Evolutionary conservation across 1,139 yeast species (phyloP), one percentile per base, ranked within the genome.

Genomic region (Lodderomyces margitis): DNA sequence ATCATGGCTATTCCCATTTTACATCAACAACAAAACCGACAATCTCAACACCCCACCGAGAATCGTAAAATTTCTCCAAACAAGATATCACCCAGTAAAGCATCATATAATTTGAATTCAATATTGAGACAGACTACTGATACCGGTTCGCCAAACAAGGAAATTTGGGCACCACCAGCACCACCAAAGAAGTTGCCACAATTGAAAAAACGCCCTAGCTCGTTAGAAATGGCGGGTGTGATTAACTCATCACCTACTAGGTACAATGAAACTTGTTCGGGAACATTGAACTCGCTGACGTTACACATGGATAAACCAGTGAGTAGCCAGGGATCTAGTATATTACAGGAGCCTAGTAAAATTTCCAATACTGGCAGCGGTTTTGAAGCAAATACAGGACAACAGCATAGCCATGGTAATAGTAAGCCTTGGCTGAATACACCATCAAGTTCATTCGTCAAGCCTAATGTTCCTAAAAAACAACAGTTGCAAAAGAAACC

Each of bases 1-100:
- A 52, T 61, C 2, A 32, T 41, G 11, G 40, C 52, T 27, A 39
- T 48, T 11, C 48, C 47, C 14, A 34, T 44, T n/a, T 53, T 51
- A 64, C 68, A 2, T 66, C 72, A 2, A 74, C 75, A 0, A 67
- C 73, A 9, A 68, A 66, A 46, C 62, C 66, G 34, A 64, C 69
- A 7, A 63, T 61, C 61, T 65, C 70, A 11, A 27, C 21, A 33
- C 24, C 19, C 9, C 17, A 20, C 25, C 8, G 32, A 28, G 5
- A 14, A 28, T 15, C 14, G 32, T 10, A 35, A 35, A n/a, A 33
- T 33, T 5, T 28, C 38, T n/a, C 38, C 38, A 11, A 27, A 8
- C 39, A 56, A 52, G 38, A 66, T 69, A 2, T 66, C 73, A 2
- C 75, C 75, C 0, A 68, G 74, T 11, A 69, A 66, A 46, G 65